Percentiles rank a stretch among this genome's conserved stretches.
Conservation (phyloP, 2,329 filamentous ascomycete genomes). For the Onygenales sp. region DNA sequence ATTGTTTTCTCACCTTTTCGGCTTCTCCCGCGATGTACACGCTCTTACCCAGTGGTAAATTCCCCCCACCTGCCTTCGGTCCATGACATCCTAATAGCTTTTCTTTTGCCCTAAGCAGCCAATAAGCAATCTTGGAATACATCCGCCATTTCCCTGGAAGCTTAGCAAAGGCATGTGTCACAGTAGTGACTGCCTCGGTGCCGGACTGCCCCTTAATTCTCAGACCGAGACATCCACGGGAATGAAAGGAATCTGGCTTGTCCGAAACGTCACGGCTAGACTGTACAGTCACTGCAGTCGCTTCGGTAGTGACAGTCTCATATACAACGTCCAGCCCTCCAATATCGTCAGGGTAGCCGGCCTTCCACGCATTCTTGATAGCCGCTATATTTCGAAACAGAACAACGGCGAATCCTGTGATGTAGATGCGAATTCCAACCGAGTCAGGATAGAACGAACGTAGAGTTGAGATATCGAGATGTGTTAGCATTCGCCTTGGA, state of each 20-base stretch:
- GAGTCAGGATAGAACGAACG: background rate
- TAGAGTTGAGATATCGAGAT: background rate
- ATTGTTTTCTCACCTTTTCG: slow-evolving; percentile 1
- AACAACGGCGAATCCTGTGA: background rate
- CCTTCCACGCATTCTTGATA: background rate
- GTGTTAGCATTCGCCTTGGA: background rate
- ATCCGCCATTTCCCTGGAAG: background rate
- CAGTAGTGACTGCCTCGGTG: slow-evolving; percentile 3
- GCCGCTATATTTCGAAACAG: background rate
- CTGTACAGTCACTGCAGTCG: no score
- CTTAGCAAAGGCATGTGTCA: slow-evolving; percentile 4
- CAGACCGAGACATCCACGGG: background rate
- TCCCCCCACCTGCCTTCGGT: background rate
- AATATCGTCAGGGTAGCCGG: background rate
- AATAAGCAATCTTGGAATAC: background rate
- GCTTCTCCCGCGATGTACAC: background rate
- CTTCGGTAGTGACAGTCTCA: no score
- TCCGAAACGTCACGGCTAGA: no score
- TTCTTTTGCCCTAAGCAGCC: background rate
- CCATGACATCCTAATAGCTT: background rate
- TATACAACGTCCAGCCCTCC: no score
- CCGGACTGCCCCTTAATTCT: background rate
- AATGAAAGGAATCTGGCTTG: no score
- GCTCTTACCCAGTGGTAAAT: slow-evolving; percentile 1
- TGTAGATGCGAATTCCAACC: background rate